Evolutionary conservation across 371 early-diverging fungal genomes (phyloP).

Genomic region (Rhizopus microsporus): DNA sequence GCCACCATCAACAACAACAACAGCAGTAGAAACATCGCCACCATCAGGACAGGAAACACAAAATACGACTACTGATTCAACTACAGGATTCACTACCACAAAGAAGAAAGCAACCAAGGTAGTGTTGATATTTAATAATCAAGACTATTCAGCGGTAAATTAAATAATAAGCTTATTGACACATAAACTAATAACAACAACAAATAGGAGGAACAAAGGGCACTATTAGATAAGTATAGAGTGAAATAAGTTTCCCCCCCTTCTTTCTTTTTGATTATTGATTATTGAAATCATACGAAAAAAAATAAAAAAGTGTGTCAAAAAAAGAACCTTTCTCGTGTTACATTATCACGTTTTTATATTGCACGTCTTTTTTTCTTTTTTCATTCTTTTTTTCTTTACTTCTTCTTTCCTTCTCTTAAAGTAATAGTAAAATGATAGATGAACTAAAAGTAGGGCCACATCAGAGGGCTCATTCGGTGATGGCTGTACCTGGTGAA

Average conservation of each 20-base stretch:
- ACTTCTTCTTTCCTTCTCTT: not conserved
- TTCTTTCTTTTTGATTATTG: too few species aligned
- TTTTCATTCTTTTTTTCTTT: not conserved
- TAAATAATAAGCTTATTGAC: not conserved
- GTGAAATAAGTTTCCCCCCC: not conserved
- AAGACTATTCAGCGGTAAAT: conserved; percentile 46
- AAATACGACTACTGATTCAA: not conserved
- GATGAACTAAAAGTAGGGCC: conserved; percentile 5
- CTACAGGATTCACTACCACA: conserved; percentile 19
- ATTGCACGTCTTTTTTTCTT: not conserved
- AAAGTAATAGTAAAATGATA: not conserved
- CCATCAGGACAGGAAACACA: conserved; percentile 51
- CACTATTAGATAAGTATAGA: conserved; percentile 23
- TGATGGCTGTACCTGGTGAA: conserved; percentile 42
- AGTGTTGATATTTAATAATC: conserved; percentile 42
- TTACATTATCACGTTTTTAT: conserved; percentile 3
- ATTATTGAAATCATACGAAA: too few species aligned
- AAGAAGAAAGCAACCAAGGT: conserved; percentile 47
- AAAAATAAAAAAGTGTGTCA: too few species aligned
- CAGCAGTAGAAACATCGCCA: conserved; percentile 48
- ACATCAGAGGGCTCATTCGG: conserved; percentile 44
- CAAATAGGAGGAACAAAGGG: conserved; percentile 33
- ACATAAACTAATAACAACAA: not conserved
- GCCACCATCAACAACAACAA: conserved; percentile 69
- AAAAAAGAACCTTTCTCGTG: not conserved